Conservation (phyloP, 1,284 basidiomycete genomes). For the Sanghuangporus weigelae region DNA sequence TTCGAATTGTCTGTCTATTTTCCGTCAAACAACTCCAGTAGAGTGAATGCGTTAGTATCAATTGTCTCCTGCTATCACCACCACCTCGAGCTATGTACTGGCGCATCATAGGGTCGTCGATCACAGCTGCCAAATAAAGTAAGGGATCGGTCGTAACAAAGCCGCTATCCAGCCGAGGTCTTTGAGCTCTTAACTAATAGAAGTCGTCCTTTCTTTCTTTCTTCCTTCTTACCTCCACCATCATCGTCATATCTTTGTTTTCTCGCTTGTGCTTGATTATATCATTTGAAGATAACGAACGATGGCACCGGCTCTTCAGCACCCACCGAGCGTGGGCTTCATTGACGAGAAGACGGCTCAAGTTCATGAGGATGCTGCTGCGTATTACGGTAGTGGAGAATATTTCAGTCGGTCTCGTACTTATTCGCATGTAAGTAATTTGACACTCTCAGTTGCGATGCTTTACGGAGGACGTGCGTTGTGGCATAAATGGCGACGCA, state of each 20-base stretch:
- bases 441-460: not conserved
- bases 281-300: not conserved
- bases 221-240: conserved; percentile 1
- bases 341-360: conserved; percentile 56
- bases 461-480: not conserved
- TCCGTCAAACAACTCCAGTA: too few relatives aligned
- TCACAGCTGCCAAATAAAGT: not conserved
- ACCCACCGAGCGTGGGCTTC: conserved; percentile 46
- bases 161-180: not conserved
- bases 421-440: conserved; percentile 66
- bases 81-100: not conserved
- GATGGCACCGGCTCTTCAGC: conserved; percentile 13
- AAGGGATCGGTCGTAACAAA: not conserved
- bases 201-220: not conserved
- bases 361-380: conserved; percentile 66
- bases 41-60: too few relatives aligned
- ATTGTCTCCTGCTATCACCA: too few relatives aligned
- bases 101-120: not conserved
- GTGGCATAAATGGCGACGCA: not conserved
- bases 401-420: conserved; percentile 76
- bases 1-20: too few relatives aligned
- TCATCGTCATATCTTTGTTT: not conserved
- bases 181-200: not conserved
- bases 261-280: not conserved
- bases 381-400: conserved; percentile 78